Evolutionary conservation across 805 yeast genomes (phyloP).

Genomic region (Ogataea ganodermae): DNA sequence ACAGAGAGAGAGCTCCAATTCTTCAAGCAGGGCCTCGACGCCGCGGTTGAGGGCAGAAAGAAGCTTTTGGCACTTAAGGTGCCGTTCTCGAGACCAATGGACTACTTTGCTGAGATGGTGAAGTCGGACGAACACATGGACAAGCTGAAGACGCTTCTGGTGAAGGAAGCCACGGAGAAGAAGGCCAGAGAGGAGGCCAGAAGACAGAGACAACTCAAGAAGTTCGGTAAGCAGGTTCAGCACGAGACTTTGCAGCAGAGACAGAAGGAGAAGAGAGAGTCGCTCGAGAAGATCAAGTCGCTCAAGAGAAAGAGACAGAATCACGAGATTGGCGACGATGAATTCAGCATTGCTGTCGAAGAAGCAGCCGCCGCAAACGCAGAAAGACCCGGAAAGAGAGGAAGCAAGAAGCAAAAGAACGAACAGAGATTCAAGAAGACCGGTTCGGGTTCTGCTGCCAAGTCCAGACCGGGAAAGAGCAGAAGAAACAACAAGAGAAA

Average conservation of each 20-base stretch:
- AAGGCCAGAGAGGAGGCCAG: slow-evolving; percentile 91
- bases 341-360: slow-evolving; percentile 89
- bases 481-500: slow-evolving; percentile 43
- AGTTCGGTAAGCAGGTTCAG: slow-evolving; percentile 97
- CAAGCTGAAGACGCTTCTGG: slow-evolving; percentile 76
- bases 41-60: slow-evolving; percentile 72
- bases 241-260: slow-evolving; percentile 90
- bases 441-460: slow-evolving; percentile 21
- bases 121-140: slow-evolving; percentile 99
- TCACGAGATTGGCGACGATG: slow-evolving; percentile 69
- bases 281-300: slow-evolving; percentile 87
- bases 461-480: slow-evolving; percentile 55
- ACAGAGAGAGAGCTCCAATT: slow-evolving; percentile 94
- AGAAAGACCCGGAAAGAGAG: slow-evolving; percentile 41
- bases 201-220: slow-evolving; percentile 91
- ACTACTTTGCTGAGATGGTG: slow-evolving; percentile 98
- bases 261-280: slow-evolving; percentile 88
- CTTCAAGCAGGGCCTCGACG: slow-evolving; percentile 89
- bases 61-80: slow-evolving; percentile 68
- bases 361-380: slow-evolving; percentile 73
- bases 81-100: slow-evolving; percentile 90
- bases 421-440: slow-evolving; percentile 32
- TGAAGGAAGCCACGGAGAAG: slow-evolving; percentile 75
- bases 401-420: slow-evolving; percentile 62
- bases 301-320: slow-evolving; percentile 84